These are phyloP conservation scores for Colletotrichum abscissum DNA, from an alignment of 2,329 filamentous ascomycete species.

Conservation along the genomic window DNA sequence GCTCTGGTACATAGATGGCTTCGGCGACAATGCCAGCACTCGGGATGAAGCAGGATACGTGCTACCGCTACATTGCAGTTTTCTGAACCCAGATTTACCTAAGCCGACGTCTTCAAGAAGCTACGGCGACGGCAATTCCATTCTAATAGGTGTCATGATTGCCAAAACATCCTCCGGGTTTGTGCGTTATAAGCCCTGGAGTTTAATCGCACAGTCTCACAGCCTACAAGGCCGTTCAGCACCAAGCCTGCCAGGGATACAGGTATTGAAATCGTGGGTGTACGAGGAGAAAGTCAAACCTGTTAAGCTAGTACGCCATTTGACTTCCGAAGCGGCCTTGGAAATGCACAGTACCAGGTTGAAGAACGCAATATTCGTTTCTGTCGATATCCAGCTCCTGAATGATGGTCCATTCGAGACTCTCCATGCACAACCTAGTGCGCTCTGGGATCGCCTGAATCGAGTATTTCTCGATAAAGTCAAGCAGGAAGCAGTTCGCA, in stretches of 20 bases:
- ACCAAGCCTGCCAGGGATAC: no score
- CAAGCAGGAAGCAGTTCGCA: neutral
- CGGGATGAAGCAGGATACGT: neutral
- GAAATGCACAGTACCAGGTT: neutral
- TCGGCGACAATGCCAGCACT: accelerated
- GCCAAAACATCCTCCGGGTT: neutral
- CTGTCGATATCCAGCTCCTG: no score
- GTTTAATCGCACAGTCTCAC: no score
- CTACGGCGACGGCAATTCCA: neutral
- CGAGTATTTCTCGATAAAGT: neutral
- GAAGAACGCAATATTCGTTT: no score
- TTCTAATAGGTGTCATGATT: neutral
- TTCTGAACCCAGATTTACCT: neutral
- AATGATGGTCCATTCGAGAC: no score
- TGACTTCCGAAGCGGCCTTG: neutral
- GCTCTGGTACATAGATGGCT: no score
- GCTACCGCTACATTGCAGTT: neutral
- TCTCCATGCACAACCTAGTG: neutral
- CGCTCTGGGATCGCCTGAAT: neutral
- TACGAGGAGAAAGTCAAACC: neutral
- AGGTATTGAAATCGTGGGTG: no score
- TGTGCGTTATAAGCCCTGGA: neutral
- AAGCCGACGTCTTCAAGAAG: no score
- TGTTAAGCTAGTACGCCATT: neutral
- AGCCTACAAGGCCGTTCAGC: no score